Evolutionary conservation across 371 early-diverging fungal genomes (phyloP), one percentile per base, ranked within the genome.

Genomic region (Batrachochytrium dendrobatidis): DNA sequence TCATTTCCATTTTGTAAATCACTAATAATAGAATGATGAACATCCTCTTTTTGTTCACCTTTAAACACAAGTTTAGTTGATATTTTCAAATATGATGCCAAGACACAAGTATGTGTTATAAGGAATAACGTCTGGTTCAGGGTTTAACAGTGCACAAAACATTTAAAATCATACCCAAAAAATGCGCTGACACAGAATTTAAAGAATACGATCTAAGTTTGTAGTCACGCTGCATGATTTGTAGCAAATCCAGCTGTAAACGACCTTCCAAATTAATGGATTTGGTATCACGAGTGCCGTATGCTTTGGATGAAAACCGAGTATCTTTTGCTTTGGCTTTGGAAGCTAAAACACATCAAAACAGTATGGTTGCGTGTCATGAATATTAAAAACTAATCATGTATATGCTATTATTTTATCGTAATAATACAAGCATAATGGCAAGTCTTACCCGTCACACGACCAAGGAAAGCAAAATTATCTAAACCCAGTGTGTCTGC

Each of bases 21-120:
- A 0, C 92, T 88, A 74, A 99, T 99, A 51, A 97, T 95, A 1
- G 94, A 92, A 67, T 98, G 93, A 62, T 96, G 99, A 0, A 99
- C 99, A 70, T 99, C 99, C 75, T 99, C 99, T 72, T 99, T 99
- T 81, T 99, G 99, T 68, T 99, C 99, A 45, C 87, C 87, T 86
- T 62, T 2, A 57, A 15, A 18, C 24, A 45, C 46, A 39, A 15
- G 39, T 45, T 3, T 26, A 12, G n/a, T n/a, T n/a, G n/a, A n/a
- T 55, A 48, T 33, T 7, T 22, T 3, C 3, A 5, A 43, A n/a
- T n/a, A n/a, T n/a, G n/a, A n/a, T n/a, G n/a, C n/a, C n/a, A n/a
- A n/a, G n/a, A n/a, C n/a, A n/a, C n/a, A n/a, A n/a, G n/a, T n/a
- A n/a, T n/a, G n/a, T n/a, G n/a, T n/a, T n/a, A 20, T 3, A 30